phyloP scores from a whole-genome alignment of 192 early-diverging fungal genomes.

The Coemansia sp. region DNA sequence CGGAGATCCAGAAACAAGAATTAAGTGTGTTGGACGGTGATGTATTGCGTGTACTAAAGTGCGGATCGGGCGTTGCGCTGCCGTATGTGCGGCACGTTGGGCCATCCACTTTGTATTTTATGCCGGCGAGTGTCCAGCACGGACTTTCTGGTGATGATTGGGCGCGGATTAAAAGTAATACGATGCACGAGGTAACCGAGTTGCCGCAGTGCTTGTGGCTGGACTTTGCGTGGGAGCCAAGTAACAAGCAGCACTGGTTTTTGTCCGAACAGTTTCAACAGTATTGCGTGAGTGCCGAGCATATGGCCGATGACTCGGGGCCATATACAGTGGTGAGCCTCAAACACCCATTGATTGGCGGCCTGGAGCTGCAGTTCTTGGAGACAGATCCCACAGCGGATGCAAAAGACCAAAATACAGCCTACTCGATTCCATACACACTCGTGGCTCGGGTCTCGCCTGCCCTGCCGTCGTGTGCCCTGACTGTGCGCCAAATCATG shows the following conservation, averaged over 20 bases:
- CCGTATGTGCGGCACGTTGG: constrained; percentile 42
- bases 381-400: not conserved
- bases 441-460: constrained; percentile 33
- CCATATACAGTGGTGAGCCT: constrained; percentile 15
- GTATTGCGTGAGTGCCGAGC: constrained; percentile 24
- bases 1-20: constrained; percentile 43
- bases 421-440: constrained; percentile 39
- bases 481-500: constrained; percentile 45
- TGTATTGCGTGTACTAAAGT: constrained; percentile 14
- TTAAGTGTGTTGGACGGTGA: constrained; percentile 29
- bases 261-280: constrained; percentile 20
- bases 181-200: constrained; percentile 7
- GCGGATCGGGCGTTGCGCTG: constrained; percentile 41
- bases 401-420: not conserved
- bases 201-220: constrained; percentile 35
- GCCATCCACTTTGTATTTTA: constrained; percentile 34
- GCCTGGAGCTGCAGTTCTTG: constrained; percentile 38
- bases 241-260: constrained; percentile 29
- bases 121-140: constrained; percentile 18
- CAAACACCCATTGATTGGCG: constrained; percentile 33
- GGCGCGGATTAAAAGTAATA: constrained; percentile 13
- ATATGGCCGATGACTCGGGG: constrained; percentile 25
- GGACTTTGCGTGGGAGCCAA: constrained; percentile 40
- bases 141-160: constrained; percentile 21
- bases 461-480: constrained; percentile 34